These are phyloP conservation scores for Ascosphaera apis DNA, from an alignment of 2,329 filamentous ascomycete genomes.

Conservation along the genomic window DNA sequence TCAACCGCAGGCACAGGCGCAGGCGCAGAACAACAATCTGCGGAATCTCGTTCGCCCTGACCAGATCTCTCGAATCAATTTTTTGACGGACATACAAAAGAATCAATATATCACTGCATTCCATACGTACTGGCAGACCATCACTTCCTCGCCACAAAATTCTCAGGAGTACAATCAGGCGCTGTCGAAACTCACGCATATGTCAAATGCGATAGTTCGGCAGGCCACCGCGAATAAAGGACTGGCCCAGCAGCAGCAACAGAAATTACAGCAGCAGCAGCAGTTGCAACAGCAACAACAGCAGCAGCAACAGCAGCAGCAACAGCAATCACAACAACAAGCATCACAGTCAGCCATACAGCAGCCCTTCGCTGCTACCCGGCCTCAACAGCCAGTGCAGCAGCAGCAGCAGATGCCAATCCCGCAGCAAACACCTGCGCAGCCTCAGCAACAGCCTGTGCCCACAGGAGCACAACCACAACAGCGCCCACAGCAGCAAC, in stretches of 20 bases:
- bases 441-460: conserved; percentile 1
- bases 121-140: too few relatives aligned
- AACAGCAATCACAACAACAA: conserved; percentile 5
- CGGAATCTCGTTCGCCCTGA: too few relatives aligned
- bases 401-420: conserved; percentile 10
- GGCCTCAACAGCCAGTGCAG: conserved; percentile 8
- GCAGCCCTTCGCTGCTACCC: background rate
- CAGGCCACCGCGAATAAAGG: too few relatives aligned
- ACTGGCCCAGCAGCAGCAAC: conserved; percentile 9
- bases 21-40: too few relatives aligned
- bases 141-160: too few relatives aligned
- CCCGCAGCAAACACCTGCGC: background rate
- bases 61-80: too few relatives aligned
- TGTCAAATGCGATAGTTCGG: too few relatives aligned
- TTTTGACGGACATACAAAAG: too few relatives aligned
- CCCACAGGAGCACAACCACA: conserved; percentile 2
- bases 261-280: conserved; percentile 4
- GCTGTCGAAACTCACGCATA: too few relatives aligned
- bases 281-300: conserved; percentile 3
- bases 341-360: conserved; percentile 1
- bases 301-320: conserved; percentile 2
- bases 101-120: too few relatives aligned
- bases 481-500: conserved; percentile 5
- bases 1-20: conserved; percentile 11
- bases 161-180: too few relatives aligned